Base-by-base conservation (phyloP, 2,329 filamentous ascomycete genomes). In the Diaporthe humulicola region DNA sequence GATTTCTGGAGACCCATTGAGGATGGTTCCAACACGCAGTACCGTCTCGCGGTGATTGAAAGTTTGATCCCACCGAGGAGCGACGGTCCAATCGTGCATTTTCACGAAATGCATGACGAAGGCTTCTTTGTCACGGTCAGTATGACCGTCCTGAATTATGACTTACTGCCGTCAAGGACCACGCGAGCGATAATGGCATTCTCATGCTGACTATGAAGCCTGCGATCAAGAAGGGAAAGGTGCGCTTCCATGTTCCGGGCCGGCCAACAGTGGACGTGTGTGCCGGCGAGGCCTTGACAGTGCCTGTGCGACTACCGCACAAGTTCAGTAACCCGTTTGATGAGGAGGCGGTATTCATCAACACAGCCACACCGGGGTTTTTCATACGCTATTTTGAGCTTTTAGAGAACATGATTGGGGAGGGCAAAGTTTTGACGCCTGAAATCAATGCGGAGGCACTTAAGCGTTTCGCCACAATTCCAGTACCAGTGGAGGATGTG, bases 51-150 rank as follows among this genome's bases (percentile, higher is more conserved):
- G 0, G 60, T 64, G 8, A 64, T 64, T 30, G 60, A 64, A 33
- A 64, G 60, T 10, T 64, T 64, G 25, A 64, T 64, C 17, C 60
- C 60, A 19, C 60, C 60, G 1, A 45, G 12, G 17, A 64, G 60
- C 40, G 60, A 64, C 15, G 60, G 60, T 15, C 60, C 60, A 6
- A 64, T 64, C 12, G 40, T 64, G 4, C 60, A 64, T 33, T 64
- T 64, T 19, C 60, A 64, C 40, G 60, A 64, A 19, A 64, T 64
- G 60, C 60, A 64, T 6, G 60, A 64, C 10, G 60, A 64, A 33
- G 60, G 60, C 40, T 64, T 64, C 19, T 64, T 64, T 15, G 60
- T 64, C 25, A 64, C 60, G 60, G 60, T 64, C 25, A 64, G 60
- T 48, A 15, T 15, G 4, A 30, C 6, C 25, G n/a, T 61, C 14